These are phyloP conservation scores for Paradendryphiella salina DNA, from an alignment of 2,329 filamentous ascomycete species.

Conservation along the genomic window DNA sequence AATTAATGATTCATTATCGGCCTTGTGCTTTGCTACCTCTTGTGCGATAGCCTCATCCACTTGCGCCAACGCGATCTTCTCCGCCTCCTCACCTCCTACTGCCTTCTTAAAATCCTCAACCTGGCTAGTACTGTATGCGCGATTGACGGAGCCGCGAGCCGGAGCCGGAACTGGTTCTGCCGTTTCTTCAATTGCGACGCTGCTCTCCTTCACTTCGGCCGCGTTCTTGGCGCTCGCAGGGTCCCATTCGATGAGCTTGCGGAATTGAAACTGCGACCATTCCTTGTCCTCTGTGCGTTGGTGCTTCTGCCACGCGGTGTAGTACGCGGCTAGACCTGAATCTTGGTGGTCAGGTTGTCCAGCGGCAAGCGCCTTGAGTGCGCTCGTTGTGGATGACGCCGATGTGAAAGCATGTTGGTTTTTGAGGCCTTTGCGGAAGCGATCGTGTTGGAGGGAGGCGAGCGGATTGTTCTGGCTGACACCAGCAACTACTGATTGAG, in stretches of 20 bases:
- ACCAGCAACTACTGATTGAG: conserved; percentile 94
- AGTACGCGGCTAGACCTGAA: conserved; percentile 80
- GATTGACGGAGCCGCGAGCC: conserved; percentile 46
- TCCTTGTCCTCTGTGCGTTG: conserved; percentile 70
- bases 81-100: conserved; percentile 52
- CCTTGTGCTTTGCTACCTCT: conserved; percentile 68
- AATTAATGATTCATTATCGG: conserved; percentile 50
- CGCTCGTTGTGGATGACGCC: conserved; percentile 42
- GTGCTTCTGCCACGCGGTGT: conserved; percentile 82
- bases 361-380: conserved; percentile 40
- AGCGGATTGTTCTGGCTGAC: conserved; percentile 64
- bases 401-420: conserved; percentile 76
- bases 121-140: conserved; percentile 58
- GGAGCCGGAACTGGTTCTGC: conserved; percentile 35
- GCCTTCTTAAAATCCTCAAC: conserved; percentile 65
- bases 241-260: conserved; percentile 88
- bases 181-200: conserved; percentile 36
- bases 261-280: conserved; percentile 90
- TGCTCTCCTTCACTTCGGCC: conserved; percentile 46
- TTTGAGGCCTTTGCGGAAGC: conserved; percentile 57
- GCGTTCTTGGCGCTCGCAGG: conserved; percentile 49
- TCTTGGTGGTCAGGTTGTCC: conserved; percentile 44
- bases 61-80: conserved; percentile 68
- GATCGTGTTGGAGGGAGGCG: conserved; percentile 54
- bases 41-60: conserved; percentile 83